These are phyloP conservation scores for Silene conica DNA, from an alignment of 148 eudicot species.

Conservation along the genomic window DNA sequence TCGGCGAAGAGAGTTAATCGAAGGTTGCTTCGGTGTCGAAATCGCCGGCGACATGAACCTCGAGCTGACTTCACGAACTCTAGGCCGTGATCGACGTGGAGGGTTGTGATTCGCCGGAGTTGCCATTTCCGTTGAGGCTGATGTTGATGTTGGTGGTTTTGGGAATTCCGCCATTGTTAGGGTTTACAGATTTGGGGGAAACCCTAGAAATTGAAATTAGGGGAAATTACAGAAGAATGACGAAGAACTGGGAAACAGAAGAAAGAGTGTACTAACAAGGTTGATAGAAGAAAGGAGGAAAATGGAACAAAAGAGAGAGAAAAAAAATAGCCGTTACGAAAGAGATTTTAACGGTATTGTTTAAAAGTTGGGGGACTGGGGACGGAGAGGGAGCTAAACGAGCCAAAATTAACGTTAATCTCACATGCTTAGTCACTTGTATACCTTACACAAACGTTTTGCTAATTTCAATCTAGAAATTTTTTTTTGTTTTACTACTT, in stretches of 20 bases:
- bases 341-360: slow-evolving; percentile 6
- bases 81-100: slow-evolving; percentile 50
- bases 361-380: background rate
- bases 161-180: slow-evolving; percentile 27
- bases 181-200: background rate
- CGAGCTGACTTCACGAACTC: slow-evolving; percentile 84
- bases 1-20: slow-evolving; percentile 26
- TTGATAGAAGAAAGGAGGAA: background rate
- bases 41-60: slow-evolving; percentile 67
- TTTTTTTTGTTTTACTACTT: too few species aligned
- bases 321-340: slow-evolving; percentile 11
- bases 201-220: background rate
- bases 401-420: slow-evolving; percentile 1
- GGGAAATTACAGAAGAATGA: background rate
- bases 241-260: background rate
- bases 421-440: too few species aligned
- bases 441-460: too few species aligned
- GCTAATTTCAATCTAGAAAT: too few species aligned
- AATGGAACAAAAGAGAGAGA: background rate
- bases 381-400: background rate
- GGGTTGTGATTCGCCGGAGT: slow-evolving; percentile 21
- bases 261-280: background rate
- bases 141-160: slow-evolving; percentile 15
- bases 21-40: slow-evolving; percentile 20
- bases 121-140: slow-evolving; percentile 1